Evolutionary conservation across 108 stramenopile species (phyloP).

Genomic region (Tribonema minus): DNA sequence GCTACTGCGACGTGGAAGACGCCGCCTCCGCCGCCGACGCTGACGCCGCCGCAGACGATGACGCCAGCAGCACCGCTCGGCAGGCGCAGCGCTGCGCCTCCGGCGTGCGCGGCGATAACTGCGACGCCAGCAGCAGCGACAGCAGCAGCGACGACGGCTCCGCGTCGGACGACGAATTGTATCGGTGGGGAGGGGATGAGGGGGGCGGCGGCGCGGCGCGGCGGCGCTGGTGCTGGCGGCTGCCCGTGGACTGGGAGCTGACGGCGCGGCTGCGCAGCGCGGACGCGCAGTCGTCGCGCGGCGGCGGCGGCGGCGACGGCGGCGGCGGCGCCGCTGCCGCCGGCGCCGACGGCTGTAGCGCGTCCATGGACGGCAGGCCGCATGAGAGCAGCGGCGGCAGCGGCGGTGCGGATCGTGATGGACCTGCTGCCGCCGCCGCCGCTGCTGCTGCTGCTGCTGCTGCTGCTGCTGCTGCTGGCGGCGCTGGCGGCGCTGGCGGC

Average conservation of each 20-base stretch:
- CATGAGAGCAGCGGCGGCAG: conserved; percentile 11
- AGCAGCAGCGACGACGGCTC: neutral
- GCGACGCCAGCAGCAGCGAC: too few species aligned
- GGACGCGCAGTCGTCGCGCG: too few species aligned
- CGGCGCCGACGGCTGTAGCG: neutral
- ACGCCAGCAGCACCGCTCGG: neutral
- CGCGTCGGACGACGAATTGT: too few species aligned
- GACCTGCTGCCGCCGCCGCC: neutral
- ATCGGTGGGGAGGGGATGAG: too few species aligned
- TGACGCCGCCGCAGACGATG: neutral
- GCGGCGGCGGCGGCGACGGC: too few species aligned
- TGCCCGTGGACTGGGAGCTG: too few species aligned
- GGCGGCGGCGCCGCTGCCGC: too few species aligned
- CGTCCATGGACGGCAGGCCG: neutral
- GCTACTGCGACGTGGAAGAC: conserved; percentile 6
- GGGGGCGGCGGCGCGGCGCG: too few species aligned
- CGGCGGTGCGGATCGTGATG: neutral
- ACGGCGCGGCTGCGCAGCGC: too few species aligned
- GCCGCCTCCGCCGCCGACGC: neutral
- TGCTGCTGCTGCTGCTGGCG: conserved; percentile 5
- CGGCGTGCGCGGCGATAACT: neutral
- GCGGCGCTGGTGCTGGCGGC: too few species aligned
- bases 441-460: too few species aligned
- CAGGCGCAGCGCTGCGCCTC: neutral
- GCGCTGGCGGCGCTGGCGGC: conserved; percentile 10